Evolutionary conservation across 2,329 filamentous ascomycete genomes (phyloP).

Genomic region (Epichloe sibirici): DNA sequence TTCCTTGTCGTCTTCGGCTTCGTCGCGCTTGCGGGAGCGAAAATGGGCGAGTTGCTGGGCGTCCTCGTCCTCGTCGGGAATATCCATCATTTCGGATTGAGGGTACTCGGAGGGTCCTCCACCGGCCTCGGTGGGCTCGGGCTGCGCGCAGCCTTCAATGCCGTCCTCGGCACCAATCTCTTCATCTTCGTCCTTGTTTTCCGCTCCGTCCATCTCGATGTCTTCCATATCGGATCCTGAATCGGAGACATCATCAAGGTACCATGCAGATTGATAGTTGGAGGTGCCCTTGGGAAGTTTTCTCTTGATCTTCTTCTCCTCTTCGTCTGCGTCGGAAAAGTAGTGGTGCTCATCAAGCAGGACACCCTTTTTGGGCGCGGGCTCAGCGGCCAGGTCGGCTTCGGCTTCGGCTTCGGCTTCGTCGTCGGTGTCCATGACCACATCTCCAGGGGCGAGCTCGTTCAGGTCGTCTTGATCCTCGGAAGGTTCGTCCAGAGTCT

Average conservation of each 20-base stretch:
- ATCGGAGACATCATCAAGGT: conserved; percentile 65
- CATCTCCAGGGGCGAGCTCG: conserved; percentile 77
- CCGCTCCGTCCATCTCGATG: conserved; percentile 36
- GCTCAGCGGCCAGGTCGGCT: conserved; percentile 20
- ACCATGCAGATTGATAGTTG: conserved; percentile 91
- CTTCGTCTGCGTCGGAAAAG: conserved; percentile 75
- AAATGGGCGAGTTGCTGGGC: conserved; percentile 71
- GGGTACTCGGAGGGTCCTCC: conserved; percentile 78
- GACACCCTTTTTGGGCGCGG: conserved; percentile 64
- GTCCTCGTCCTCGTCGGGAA: conserved; percentile 70
- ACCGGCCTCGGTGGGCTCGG: conserved; percentile 61
- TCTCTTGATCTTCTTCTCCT: conserved; percentile 44
- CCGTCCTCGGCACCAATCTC: conserved; percentile 70
- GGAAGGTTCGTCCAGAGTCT: conserved; percentile 57
- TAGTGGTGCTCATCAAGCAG: conserved; percentile 95
- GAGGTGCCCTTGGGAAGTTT: conserved; percentile 84
- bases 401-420: conserved; percentile 22
- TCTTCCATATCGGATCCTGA: conserved; percentile 78
- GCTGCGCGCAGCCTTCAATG: conserved; percentile 53
- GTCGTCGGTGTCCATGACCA: conserved; percentile 57
- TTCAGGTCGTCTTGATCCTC: conserved; percentile 74
- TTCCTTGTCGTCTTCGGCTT: conserved; percentile 81
- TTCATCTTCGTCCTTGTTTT: conserved; percentile 44
- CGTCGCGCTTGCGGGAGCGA: conserved; percentile 62
- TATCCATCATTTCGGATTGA: conserved; percentile 83